These are phyloP conservation scores for Termitomyces sp. DNA, from an alignment of 768 basidiomycete genomes.

Conservation along the genomic window DNA sequence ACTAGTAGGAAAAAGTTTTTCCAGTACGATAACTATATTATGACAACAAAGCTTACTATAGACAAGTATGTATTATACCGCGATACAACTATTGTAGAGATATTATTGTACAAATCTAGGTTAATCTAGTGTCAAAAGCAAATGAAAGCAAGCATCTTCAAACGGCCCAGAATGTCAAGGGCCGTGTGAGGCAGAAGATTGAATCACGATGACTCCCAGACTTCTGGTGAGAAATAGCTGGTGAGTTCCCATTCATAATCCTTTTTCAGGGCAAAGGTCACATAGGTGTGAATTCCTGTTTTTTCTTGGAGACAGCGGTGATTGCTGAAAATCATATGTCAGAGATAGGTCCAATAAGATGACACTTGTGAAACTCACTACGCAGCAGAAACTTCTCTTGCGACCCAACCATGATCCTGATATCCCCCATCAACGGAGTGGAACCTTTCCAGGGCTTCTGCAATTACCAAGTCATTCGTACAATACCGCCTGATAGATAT, in stretches of 20 bases:
- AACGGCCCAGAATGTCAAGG: too few species aligned
- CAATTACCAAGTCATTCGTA: constrained; percentile 21
- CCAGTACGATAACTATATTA: too few species aligned
- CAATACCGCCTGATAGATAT: constrained; percentile 24
- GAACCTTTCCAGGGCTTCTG: constrained; percentile 25
- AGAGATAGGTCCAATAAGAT: neutral
- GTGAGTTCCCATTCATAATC: constrained; percentile 27
- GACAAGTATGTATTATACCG: neutral
- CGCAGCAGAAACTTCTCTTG: constrained; percentile 21
- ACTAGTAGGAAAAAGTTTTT: too few species aligned
- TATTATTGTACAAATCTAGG: neutral
- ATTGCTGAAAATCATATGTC: constrained; percentile 13
- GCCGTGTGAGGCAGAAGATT: neutral
- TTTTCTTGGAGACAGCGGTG: constrained; percentile 21
- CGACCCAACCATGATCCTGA: constrained; percentile 23
- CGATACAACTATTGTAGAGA: neutral
- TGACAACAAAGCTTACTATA: too few species aligned
- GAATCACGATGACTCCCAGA: constrained; percentile 15
- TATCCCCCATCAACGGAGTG: constrained; percentile 15
- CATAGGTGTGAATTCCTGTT: constrained; percentile 28
- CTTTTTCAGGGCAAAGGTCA: constrained; percentile 28
- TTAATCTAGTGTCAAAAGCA: neutral
- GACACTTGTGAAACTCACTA: constrained; percentile 19
- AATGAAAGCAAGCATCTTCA: neutral
- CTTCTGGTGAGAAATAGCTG: constrained; percentile 30